Percentiles rank a stretch among this genome's conserved stretches.
These are phyloP conservation scores for Dictyostelium capitatum DNA, from an alignment of 78 protist genomes.

Conservation along the genomic window DNA sequence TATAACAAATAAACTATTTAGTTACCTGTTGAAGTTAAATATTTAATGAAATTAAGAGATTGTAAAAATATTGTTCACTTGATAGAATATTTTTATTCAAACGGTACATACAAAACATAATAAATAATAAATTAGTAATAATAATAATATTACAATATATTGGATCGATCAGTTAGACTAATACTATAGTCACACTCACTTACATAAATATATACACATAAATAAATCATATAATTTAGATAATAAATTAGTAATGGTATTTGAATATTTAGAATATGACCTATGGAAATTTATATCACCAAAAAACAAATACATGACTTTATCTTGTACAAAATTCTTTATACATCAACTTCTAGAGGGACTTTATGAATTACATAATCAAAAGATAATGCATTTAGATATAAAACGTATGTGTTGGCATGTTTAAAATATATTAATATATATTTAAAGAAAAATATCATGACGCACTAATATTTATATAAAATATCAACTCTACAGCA, in stretches of 20 bases:
- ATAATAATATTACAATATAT: neutral
- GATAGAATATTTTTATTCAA: conserved; percentile 52
- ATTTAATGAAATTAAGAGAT: conserved; percentile 40
- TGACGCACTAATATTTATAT: neutral
- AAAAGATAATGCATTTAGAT: conserved; percentile 60
- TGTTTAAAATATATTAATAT: too few species aligned
- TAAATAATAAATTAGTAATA: neutral
- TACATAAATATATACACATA: neutral
- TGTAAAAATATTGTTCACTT: conserved; percentile 44
- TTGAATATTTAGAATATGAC: conserved; percentile 69
- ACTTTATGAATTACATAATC: conserved; percentile 27
- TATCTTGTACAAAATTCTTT: conserved; percentile 44
- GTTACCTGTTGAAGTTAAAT: conserved; percentile 73
- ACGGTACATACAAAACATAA: conserved; percentile 10
- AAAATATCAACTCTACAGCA: conserved; percentile 60
- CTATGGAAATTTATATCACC: conserved; percentile 75
- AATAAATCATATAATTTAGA: conserved; percentile 3
- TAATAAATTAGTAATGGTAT: conserved; percentile 42
- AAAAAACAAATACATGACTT: conserved; percentile 17
- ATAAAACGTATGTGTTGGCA: conserved; percentile 43
- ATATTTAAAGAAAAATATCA: neutral
- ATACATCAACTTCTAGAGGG: conserved; percentile 46
- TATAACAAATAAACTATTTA: neutral
- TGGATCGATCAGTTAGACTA: too few species aligned
- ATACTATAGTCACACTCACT: too few species aligned